Conservation (phyloP, 1,284 basidiomycete species). For the Amylostereum chailletii region DNA sequence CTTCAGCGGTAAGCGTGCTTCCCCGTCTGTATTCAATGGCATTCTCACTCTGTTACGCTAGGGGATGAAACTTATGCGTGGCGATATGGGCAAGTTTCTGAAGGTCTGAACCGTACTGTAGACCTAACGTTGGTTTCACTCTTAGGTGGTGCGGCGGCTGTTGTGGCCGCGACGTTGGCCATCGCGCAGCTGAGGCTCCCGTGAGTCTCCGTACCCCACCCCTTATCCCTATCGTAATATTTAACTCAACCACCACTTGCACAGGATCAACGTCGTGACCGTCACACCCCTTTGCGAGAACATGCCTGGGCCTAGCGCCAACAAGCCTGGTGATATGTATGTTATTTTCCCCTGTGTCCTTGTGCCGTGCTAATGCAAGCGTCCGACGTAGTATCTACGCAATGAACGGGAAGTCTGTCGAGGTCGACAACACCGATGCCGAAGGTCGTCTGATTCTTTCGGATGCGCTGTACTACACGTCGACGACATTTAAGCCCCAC, state of each 20-base stretch:
- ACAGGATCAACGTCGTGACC: slow-evolving; percentile 68
- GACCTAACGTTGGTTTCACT: neutral
- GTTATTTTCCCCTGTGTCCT: slow-evolving; percentile 13
- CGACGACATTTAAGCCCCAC: slow-evolving; percentile 71
- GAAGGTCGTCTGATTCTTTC: slow-evolving; percentile 75
- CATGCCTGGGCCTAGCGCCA: slow-evolving; percentile 78
- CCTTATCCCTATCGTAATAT: neutral
- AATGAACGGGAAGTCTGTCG: slow-evolving; percentile 84
- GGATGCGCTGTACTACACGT: slow-evolving; percentile 84
- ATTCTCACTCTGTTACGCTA: slow-evolving; percentile 15
- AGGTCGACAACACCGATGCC: slow-evolving; percentile 87
- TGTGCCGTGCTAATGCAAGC: neutral
- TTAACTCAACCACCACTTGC: neutral
- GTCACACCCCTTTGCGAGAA: slow-evolving; percentile 81
- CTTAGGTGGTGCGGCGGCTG: slow-evolving; percentile 71
- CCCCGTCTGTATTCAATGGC: slow-evolving; percentile 1
- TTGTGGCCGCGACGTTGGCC: slow-evolving; percentile 64
- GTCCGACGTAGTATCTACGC: slow-evolving; percentile 57
- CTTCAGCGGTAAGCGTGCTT: slow-evolving; percentile 47
- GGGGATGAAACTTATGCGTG: slow-evolving; percentile 77
- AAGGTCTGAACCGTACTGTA: neutral
- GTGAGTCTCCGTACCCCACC: slow-evolving; percentile 26
- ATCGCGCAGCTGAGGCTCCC: slow-evolving; percentile 78
- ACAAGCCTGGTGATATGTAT: slow-evolving; percentile 81
- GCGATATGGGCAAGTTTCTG: slow-evolving; percentile 61